Base-by-base conservation (phyloP, 2,329 filamentous ascomycete genomes). In the Botryosphaeria dothidea region DNA sequence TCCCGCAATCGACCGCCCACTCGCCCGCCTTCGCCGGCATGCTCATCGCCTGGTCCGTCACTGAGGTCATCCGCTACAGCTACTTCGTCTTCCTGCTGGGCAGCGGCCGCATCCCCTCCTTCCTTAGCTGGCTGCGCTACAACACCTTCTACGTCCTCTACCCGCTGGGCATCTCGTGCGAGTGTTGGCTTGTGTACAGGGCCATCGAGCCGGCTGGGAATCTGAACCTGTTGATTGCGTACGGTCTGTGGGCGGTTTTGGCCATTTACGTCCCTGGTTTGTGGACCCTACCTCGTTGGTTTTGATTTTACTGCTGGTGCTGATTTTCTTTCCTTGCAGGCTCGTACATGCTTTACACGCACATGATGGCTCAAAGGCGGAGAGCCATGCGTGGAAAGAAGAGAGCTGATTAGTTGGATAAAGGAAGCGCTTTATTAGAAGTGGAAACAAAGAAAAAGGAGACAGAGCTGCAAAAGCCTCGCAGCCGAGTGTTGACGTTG, bases 71-170 rank as follows among this genome's bases (percentile, higher is more conserved):
- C 72, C 90, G 95, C 63, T 99, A 99, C 84, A 86, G 87, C 54
- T 99, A 92, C 84, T 98, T 98, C 76, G 90, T 91, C 38, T 84
- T 93, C 72, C 88, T 87, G 71, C 85, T 95, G 34, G 80, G 83
- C 68, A 83, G 86, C 66, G 84, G 86, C 29, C 75, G 79, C 66
- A 86, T 90, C 31, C 92, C 93, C 0, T 75, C 72, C 0, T 81
- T 84, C 66, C 84, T 97, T 74, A 88, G 87, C 41, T 96, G 92
- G 91, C 81, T 96, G 78, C 85, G 93, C 71, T 88, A 97, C 80
- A 97, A 96, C 78, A 93, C 92, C 7, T 99, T 99, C 80, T 92
- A 92, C 72, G 81, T 97, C 41, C 86, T 99, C 23, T 99, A 99
- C 79, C 95, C 95, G 0, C 77, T 98, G 66, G 95, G 95, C 46